Base-by-base conservation (phyloP, 805 yeast genomes). In the Blastobotrys attinorum region DNA sequence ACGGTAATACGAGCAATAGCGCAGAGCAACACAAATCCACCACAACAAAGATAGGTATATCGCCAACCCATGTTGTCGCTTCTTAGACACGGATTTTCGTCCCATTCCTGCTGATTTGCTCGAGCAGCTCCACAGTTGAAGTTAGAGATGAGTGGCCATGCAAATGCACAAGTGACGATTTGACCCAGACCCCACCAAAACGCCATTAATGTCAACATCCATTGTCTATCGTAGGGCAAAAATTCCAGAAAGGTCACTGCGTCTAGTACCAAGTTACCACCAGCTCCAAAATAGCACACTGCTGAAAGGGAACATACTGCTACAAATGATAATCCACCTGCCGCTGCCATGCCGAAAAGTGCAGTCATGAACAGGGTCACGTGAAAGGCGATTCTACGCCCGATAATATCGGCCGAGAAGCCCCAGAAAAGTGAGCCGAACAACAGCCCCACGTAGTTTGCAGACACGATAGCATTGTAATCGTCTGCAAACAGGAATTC, bases 161-260 rank as follows among this genome's bases (percentile, higher is more conserved):
- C 71, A 37, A 75, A 52, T 17, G 75, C 58, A 23, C 65, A 65
- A 7, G 78, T 70, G 35, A 76, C 62, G 2, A 77, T 68, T 54
- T 77, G 81, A 22, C 81, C 82, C 25, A 77, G 64, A 37, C 80
- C 78, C 83, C 82, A 77, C 74, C 71, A 78, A 34, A 67, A 61
- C 17, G 79, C 76, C 58, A 77, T 66, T 25, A 73, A 63, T 2
- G 80, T 74, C 36, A 71, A 65, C 45, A 73, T 55, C 67, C 70
- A 76, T 48, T 74, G 76, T 49, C 69, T 59, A 40, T 66, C 67
- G 36, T 64, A 59, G 3, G 81, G 81, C 42, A 76, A 59, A 45
- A 69, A 73, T 54, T 76, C 79, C 25, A 75, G 55, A 49, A 73
- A 72, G 8, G 72, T 71, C 35, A 77, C 65, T 16, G 76, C 70